Base-by-base conservation (phyloP, 768 basidiomycete genomes). In the Tricholoma sp. region DNA sequence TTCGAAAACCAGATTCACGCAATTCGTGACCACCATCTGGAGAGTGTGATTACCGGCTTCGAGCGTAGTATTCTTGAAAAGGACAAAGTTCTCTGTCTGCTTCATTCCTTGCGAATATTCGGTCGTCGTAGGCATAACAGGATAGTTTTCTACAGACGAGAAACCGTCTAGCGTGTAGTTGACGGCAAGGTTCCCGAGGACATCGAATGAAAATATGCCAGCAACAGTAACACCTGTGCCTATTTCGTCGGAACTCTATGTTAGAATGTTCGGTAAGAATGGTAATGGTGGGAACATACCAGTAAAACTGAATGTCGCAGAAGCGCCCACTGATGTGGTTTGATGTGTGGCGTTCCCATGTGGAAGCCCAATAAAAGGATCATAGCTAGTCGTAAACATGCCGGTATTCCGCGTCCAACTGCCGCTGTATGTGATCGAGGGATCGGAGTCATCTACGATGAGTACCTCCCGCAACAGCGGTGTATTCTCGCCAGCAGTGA, bases 311-410 rank as follows among this genome's bases (percentile, higher is more conserved):
- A 70, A 69, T n/a, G 64, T 65, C 12, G 69, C 64, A 9, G 50
- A 55, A n/a, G 61, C 62, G 1, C 70, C 71, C 11, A 50, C 46
- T 11, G 34, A 53, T 1, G 52, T 60, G 0, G 66, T 59, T 27
- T 65, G 63, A 37, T 67, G 69, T 3, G 69, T 70, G 2, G 65
- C 61, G 56, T 69, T 69, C 16, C 67, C 63, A 47, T 63, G 64
- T 1, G 69, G 63, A 55, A 62, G 59, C 0, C 69, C 66, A 16
- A 59, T 5, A 29, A 2, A 21, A 2, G 61, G 64, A 24, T 59
- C 31, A 19, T 53, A 34, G 3, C 49, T 50, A 3, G 61, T 56
- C 8, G 53, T 52, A 41, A 63, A 65, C 39, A 51, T 53, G 1
- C 45, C 57, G 4, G 39, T 47, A 21, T 59, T 60, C 6, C 47